Conservation (phyloP, 768 basidiomycete species). For the Russula dissimulans region DNA sequence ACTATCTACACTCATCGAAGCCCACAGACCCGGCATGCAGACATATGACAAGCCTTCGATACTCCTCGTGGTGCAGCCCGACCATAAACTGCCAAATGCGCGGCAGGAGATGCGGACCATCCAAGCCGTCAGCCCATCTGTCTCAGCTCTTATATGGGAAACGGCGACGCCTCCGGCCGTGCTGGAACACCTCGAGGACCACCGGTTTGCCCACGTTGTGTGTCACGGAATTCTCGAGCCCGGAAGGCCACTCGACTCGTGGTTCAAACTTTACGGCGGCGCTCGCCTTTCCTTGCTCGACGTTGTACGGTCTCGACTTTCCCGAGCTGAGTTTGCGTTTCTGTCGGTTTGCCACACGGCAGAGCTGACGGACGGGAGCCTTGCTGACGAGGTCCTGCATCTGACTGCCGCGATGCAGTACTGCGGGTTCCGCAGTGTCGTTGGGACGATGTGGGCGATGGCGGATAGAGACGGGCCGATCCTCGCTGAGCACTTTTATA, state of each 20-base stretch:
- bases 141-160: neutral
- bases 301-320: neutral
- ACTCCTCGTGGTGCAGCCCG: neutral
- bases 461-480: too few species aligned
- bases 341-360: neutral
- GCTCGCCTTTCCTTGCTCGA: neutral
- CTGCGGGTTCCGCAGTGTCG: conserved; percentile 10
- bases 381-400: neutral
- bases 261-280: neutral
- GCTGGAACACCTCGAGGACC: neutral
- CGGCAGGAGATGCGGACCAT: neutral
- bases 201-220: neutral
- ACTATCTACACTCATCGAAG: neutral
- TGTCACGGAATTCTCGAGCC: conserved; percentile 1
- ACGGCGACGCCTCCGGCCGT: neutral
- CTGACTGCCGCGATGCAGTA: neutral
- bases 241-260: neutral
- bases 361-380: neutral
- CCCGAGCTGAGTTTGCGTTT: neutral
- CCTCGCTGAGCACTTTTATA: too few species aligned
- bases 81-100: neutral
- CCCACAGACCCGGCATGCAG: neutral
- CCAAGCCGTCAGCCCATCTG: neutral
- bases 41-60: neutral
- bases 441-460: conserved; percentile 17